Percentiles rank a stretch among this genome's conserved stretches.
phyloP scores from a whole-genome alignment of 805 yeast species.

The Myxozyma melibiosi region DNA sequence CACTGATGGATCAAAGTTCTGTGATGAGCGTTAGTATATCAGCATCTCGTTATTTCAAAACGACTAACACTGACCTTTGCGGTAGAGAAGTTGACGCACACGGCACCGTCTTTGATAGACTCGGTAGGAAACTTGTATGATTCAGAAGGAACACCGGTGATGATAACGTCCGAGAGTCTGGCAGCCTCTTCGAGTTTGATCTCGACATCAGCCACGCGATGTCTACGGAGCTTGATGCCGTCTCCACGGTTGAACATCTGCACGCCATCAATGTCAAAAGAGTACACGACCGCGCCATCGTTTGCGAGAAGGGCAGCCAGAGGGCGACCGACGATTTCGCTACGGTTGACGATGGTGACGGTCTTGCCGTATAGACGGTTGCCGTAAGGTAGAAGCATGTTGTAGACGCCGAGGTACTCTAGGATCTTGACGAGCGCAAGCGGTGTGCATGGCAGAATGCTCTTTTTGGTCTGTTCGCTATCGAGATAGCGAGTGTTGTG shows the following conservation, averaged over 20 bases:
- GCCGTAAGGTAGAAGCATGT: slow-evolving; percentile 78
- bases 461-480: slow-evolving; percentile 66
- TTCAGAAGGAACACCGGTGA: slow-evolving; percentile 92
- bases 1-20: slow-evolving; percentile 75
- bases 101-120: slow-evolving; percentile 81
- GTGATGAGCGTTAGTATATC: neutral
- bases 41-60: neutral
- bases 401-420: slow-evolving; percentile 88
- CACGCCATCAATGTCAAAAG: slow-evolving; percentile 82
- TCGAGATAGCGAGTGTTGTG: slow-evolving; percentile 89
- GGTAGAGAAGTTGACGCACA: slow-evolving; percentile 85
- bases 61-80: slow-evolving; percentile 50
- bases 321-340: slow-evolving; percentile 97
- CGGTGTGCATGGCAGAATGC: slow-evolving; percentile 95
- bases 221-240: slow-evolving; percentile 77
- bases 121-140: slow-evolving; percentile 84
- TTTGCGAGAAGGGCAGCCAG: slow-evolving; percentile 93
- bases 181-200: slow-evolving; percentile 65
- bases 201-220: slow-evolving; percentile 67
- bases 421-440: slow-evolving; percentile 90
- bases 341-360: slow-evolving; percentile 84
- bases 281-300: slow-evolving; percentile 95
- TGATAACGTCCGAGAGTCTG: slow-evolving; percentile 79
- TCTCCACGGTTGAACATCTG: slow-evolving; percentile 95
- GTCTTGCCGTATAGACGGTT: slow-evolving; percentile 93